Evolutionary conservation across 2,329 filamentous ascomycete genomes (phyloP).

Genomic region (Cytospora piceicola): DNA sequence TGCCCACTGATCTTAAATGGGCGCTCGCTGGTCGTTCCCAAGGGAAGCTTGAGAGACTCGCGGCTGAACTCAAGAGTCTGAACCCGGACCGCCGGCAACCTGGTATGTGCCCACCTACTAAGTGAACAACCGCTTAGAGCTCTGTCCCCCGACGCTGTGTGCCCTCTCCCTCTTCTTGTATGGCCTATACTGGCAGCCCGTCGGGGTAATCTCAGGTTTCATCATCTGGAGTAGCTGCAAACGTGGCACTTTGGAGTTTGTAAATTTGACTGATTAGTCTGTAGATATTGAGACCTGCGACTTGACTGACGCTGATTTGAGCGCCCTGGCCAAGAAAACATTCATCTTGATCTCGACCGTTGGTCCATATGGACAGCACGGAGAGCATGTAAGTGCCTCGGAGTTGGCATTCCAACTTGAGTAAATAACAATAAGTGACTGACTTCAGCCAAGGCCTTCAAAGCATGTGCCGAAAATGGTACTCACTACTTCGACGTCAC

Average conservation of each 20-base stretch:
- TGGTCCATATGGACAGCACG: conserved; percentile 61
- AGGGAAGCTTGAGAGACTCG: conserved; percentile 71
- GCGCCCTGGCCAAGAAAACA: conserved; percentile 58
- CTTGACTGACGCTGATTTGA: conserved; percentile 51
- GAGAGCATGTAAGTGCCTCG: conserved; percentile 47
- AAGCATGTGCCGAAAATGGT: conserved; percentile 63
- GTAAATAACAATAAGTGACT: not conserved
- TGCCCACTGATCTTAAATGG: conserved; percentile 83
- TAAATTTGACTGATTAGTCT: not conserved
- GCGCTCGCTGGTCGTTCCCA: conserved; percentile 83
- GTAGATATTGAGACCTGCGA: conserved; percentile 57
- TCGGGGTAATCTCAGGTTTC: not conserved
- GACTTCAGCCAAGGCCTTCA: conserved; percentile 49
- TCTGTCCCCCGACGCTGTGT: too few relatives aligned
- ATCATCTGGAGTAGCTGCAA: not conserved
- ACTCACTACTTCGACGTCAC: conserved; percentile 69
- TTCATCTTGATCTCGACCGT: conserved; percentile 61
- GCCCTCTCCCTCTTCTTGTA: not conserved
- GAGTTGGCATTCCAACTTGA: too few relatives aligned
- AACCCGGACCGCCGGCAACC: conserved; percentile 73
- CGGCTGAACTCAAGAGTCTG: conserved; percentile 65
- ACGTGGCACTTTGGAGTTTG: not conserved
- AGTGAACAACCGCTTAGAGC: conserved; percentile 5
- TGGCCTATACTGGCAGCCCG: not conserved
- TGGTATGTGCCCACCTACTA: conserved; percentile 50